Percentiles rank a stretch among this genome's conserved stretches.
Evolutionary conservation across 495 filamentous ascomycete species (phyloP).

Genomic region (Recurvomyces mirabilis): DNA sequence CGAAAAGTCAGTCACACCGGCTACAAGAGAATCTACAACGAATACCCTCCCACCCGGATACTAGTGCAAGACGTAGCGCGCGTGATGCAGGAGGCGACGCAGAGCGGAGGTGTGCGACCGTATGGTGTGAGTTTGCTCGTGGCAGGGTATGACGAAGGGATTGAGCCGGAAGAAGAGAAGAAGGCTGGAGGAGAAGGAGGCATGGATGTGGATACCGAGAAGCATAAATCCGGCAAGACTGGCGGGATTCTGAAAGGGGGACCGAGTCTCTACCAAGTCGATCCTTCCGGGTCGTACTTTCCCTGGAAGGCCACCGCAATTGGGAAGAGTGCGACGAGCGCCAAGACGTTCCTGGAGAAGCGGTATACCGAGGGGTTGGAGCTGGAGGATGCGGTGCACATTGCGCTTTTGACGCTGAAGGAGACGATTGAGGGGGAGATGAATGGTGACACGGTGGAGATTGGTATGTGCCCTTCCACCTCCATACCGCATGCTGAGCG

Average conservation of each 20-base stretch:
- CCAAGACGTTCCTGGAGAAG: constrained; percentile 98
- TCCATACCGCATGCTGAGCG: neutral
- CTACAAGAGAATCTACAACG: constrained; percentile 99
- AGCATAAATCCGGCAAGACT: constrained; percentile 73
- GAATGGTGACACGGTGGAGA: constrained; percentile 98
- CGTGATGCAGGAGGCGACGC: constrained; percentile 97
- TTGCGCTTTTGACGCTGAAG: constrained; percentile 93
- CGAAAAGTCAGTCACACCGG: constrained; percentile 97
- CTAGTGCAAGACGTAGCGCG: constrained; percentile 95
- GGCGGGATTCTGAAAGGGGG: constrained; percentile 92
- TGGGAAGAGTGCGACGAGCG: constrained; percentile 93
- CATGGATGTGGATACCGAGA: constrained; percentile 37
- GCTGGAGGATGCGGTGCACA: constrained; percentile 96
- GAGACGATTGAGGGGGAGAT: constrained; percentile 99
- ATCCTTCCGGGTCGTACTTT: constrained; percentile 93
- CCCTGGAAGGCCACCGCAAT: constrained; percentile 99
- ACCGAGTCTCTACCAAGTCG: constrained; percentile 95
- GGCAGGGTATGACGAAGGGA: constrained; percentile 95
- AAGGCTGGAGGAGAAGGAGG: constrained; percentile 33
- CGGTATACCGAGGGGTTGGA: constrained; percentile 93
- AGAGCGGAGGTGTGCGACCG: constrained; percentile 94
- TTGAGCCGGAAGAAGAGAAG: constrained; percentile 60
- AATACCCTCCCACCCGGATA: constrained; percentile 97
- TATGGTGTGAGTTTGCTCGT: constrained; percentile 93
- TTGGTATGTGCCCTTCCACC: constrained; percentile 55